These are phyloP conservation scores for Panellus pusillus DNA, from an alignment of 768 basidiomycete genomes.

Conservation along the genomic window DNA sequence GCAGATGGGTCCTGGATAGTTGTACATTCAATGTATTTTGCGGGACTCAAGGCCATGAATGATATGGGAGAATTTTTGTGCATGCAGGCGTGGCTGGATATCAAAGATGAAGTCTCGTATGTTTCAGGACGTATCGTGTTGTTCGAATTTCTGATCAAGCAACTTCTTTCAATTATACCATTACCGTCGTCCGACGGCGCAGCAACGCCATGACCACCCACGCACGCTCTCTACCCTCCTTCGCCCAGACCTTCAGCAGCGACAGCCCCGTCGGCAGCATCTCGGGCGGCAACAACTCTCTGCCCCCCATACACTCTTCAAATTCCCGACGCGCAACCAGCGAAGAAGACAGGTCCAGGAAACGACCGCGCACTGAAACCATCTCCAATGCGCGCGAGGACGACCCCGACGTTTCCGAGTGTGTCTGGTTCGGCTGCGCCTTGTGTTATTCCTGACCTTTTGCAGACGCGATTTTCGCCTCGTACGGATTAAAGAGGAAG, in stretches of 20 bases:
- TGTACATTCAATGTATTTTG: too few relatives aligned
- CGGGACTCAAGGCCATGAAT: too few relatives aligned
- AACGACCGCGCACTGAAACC: conserved; percentile 47
- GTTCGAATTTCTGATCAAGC: too few relatives aligned
- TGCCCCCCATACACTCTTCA: conserved; percentile 67
- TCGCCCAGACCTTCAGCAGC: conserved; percentile 69
- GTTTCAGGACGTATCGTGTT: conserved; percentile 8
- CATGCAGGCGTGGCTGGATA: not conserved
- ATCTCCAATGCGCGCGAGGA: conserved; percentile 36
- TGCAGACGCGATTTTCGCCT: conserved; percentile 41
- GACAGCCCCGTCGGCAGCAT: conserved; percentile 52
- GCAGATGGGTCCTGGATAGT: not conserved
- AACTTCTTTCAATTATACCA: not conserved
- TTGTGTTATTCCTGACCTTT: conserved; percentile 10
- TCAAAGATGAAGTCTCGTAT: conserved; percentile 1
- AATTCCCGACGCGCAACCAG: conserved; percentile 34
- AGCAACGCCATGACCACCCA: conserved; percentile 39
- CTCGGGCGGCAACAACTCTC: conserved; percentile 49
- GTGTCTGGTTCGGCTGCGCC: conserved; percentile 29
- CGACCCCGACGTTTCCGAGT: conserved; percentile 45
- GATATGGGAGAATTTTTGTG: not conserved
- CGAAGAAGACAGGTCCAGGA: conserved; percentile 38
- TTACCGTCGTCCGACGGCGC: too few relatives aligned
- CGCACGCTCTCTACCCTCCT: conserved; percentile 72
- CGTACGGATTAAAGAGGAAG: conserved; percentile 64